Percentiles rank a stretch among this genome's conserved stretches.
Conservation (phyloP, 2,329 filamentous ascomycete species). For the Xenoacremonium recifei region DNA sequence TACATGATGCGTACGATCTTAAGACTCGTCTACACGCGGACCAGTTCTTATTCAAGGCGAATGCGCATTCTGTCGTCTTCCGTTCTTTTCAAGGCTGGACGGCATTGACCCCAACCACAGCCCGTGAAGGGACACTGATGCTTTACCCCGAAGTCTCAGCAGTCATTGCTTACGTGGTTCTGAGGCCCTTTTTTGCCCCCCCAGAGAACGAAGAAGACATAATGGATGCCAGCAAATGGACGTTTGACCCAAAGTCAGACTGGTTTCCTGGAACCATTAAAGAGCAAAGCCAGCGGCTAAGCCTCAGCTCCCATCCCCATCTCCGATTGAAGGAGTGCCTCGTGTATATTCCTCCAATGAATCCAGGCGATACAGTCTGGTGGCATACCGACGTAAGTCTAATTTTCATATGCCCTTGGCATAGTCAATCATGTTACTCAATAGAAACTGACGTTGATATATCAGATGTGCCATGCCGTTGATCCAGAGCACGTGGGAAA, state of each 20-base stretch:
- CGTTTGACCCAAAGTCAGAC: constrained; percentile 25
- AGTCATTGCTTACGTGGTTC: constrained; percentile 37
- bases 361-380: constrained; percentile 31
- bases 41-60: constrained; percentile 32
- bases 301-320: constrained; percentile 34
- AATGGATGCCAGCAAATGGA: constrained; percentile 37
- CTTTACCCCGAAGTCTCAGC: constrained; percentile 37
- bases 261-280: constrained; percentile 38
- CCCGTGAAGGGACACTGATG: constrained; percentile 35
- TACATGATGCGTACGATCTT: constrained; percentile 38
- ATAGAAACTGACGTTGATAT: background rate
- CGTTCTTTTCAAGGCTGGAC: constrained; percentile 43
- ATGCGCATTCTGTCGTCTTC: constrained; percentile 36
- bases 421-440: no score
- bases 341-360: constrained; percentile 31
- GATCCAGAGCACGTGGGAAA: constrained; percentile 35
- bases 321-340: constrained; percentile 36
- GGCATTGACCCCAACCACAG: constrained; percentile 34
- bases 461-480: constrained; percentile 36
- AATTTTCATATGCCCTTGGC: rapidly evolving
- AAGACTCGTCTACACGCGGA: constrained; percentile 31
- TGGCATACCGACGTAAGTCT: constrained; percentile 38
- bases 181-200: constrained; percentile 40
- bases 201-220: constrained; percentile 27
- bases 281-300: constrained; percentile 21